Evolutionary conservation across 139 green algal species (phyloP).

Genomic region (Chlorella sp.): DNA sequence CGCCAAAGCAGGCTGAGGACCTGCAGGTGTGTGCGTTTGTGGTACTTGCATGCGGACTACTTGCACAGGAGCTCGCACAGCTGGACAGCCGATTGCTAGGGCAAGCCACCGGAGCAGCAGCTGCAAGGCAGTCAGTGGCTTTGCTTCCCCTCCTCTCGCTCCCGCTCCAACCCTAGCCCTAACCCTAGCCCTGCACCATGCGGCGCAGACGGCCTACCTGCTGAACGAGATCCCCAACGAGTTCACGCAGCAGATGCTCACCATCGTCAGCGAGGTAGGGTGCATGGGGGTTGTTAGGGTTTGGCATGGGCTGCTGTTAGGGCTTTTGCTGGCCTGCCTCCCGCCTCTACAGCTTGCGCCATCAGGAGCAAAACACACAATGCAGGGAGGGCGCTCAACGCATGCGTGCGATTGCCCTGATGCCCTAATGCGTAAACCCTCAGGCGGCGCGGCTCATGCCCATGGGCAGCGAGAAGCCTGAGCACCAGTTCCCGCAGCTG

Average conservation of each 20-base stretch:
- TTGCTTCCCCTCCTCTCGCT: too few relatives aligned
- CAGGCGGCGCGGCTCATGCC: conserved; percentile 6
- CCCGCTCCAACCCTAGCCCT: too few relatives aligned
- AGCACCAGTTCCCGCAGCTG: conserved; percentile 69
- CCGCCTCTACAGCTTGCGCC: too few relatives aligned
- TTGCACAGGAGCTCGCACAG: too few relatives aligned
- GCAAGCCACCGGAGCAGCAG: too few relatives aligned
- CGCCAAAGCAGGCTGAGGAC: conserved; percentile 30
- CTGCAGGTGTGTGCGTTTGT: conserved; percentile 36
- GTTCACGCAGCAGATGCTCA: conserved; percentile 69
- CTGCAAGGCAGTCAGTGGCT: too few relatives aligned
- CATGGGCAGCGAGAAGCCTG: conserved; percentile 26
- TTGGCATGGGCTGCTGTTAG: background rate
- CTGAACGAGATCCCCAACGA: conserved; percentile 30
- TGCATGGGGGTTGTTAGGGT: background rate
- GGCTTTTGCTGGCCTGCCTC: too few relatives aligned
- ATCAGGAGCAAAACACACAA: too few relatives aligned
- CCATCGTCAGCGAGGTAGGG: conserved; percentile 21
- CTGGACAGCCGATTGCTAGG: too few relatives aligned
- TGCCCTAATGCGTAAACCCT: background rate
- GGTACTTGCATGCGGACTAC: background rate
- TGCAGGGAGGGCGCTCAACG: too few relatives aligned
- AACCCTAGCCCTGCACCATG: too few relatives aligned
- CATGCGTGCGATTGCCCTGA: background rate
- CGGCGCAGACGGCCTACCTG: too few relatives aligned